Conservation (phyloP, 768 basidiomycete species). For the Pisolithus tinctorius region DNA sequence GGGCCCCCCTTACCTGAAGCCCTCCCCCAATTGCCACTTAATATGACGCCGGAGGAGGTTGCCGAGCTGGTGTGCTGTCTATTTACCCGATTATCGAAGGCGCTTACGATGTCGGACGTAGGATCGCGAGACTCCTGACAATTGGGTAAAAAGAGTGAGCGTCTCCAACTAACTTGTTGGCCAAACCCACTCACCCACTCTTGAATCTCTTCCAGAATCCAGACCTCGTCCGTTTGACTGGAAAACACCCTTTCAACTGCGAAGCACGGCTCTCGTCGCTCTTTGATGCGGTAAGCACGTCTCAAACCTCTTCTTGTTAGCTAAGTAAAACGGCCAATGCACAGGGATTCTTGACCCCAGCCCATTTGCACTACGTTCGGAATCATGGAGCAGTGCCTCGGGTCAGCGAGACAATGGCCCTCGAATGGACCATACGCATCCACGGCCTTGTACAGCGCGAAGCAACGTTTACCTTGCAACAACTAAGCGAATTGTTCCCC, state of each 20-base stretch:
- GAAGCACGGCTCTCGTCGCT: constrained; percentile 43
- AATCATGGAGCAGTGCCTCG: constrained; percentile 56
- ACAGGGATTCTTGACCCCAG: constrained; percentile 50
- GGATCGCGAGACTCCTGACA: constrained; percentile 34
- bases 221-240: constrained; percentile 44
- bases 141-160: constrained; percentile 33
- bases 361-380: constrained; percentile 50
- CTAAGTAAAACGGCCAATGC: not conserved
- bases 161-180: not conserved
- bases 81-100: not conserved
- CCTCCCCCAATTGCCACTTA: constrained; percentile 18
- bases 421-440: constrained; percentile 41
- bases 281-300: constrained; percentile 28
- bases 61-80: constrained; percentile 18
- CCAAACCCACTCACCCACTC: not conserved
- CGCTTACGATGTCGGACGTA: constrained; percentile 1
- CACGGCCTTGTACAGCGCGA: constrained; percentile 31
- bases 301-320: too few relatives aligned
- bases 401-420: constrained; percentile 30
- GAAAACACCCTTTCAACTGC: constrained; percentile 56
- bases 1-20: constrained; percentile 12
- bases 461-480: constrained; percentile 34
- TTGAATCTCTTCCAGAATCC: constrained; percentile 18
- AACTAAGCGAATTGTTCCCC: constrained; percentile 40
- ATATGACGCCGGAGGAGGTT: constrained; percentile 14